Evolutionary conservation across 257 asterid genomes (phyloP).

Genomic region (Petrea volubilis): DNA sequence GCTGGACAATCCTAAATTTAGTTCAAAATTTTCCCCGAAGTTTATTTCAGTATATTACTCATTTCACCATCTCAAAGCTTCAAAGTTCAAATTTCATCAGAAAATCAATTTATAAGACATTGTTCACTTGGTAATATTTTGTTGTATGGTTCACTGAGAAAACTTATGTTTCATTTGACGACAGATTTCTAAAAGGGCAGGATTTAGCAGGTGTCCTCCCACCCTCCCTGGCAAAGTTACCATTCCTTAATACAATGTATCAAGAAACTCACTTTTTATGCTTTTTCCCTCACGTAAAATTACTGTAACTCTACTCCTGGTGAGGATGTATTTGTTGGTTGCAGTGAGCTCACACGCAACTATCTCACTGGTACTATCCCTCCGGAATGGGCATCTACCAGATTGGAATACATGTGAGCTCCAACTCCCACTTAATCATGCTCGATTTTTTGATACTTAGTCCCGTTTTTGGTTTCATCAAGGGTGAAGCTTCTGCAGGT

Average conservation of each 20-base stretch:
- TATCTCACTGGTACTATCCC: slow-evolving; percentile 65
- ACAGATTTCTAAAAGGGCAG: slow-evolving; percentile 54
- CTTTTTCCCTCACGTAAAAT: not conserved
- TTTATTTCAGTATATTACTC: not conserved
- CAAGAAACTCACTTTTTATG: not conserved
- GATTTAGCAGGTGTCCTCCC: slow-evolving; percentile 67
- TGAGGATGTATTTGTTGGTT: slow-evolving; percentile 14
- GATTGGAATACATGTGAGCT: slow-evolving; percentile 47
- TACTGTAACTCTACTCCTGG: not conserved
- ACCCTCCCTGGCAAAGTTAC: slow-evolving; percentile 56
- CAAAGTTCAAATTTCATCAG: not conserved
- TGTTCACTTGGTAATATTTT: not conserved
- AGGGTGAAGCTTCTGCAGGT: slow-evolving; percentile 34
- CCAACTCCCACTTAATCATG: slow-evolving; percentile 1
- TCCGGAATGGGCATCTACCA: slow-evolving; percentile 56
- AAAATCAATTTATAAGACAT: not conserved
- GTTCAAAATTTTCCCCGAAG: not conserved
- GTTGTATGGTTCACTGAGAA: not conserved
- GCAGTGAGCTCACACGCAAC: slow-evolving; percentile 59
- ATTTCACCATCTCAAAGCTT: not conserved
- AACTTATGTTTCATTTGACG: not conserved
- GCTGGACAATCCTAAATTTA: not conserved
- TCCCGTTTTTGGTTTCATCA: not conserved
- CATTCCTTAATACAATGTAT: slow-evolving; percentile 47
- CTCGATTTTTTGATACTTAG: not conserved